These are phyloP conservation scores for Saturnispora gosingensis DNA, from an alignment of 805 yeast genomes.

Conservation along the genomic window DNA sequence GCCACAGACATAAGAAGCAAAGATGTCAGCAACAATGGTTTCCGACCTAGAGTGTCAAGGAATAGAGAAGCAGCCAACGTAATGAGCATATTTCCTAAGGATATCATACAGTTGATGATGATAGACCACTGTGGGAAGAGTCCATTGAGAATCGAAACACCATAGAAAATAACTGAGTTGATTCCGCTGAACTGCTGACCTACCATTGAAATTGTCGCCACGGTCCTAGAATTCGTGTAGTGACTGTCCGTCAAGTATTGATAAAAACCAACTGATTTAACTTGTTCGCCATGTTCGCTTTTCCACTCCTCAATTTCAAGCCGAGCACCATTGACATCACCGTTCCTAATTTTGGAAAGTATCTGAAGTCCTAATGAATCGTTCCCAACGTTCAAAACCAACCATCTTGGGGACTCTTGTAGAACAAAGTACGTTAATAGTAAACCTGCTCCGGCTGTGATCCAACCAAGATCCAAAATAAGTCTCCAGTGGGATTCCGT, in stretches of 20 bases:
- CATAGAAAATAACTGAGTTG: conserved; percentile 87
- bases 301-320: conserved; percentile 27
- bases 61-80: conserved; percentile 67
- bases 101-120: conserved; percentile 64
- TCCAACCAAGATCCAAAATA: conserved; percentile 52
- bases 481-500: conserved; percentile 63
- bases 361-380: conserved; percentile 17
- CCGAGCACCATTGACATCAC: conserved; percentile 11
- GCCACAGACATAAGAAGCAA: conserved; percentile 59
- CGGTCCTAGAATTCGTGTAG: conserved; percentile 50
- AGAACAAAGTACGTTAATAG: conserved; percentile 33
- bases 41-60: conserved; percentile 71
- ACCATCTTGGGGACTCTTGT: conserved; percentile 83
- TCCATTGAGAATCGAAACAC: conserved; percentile 71
- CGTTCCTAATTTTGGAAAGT: conserved; percentile 32
- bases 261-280: conserved; percentile 16
- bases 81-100: conserved; percentile 62
- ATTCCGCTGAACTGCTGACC: conserved; percentile 93
- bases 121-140: conserved; percentile 67
- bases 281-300: conserved; percentile 19
- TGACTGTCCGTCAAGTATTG: conserved; percentile 42
- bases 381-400: conserved; percentile 34
- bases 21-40: conserved; percentile 59
- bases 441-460: conserved; percentile 43
- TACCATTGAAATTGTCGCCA: conserved; percentile 62